Percentiles rank a stretch among this genome's conserved stretches.
Conservation (phyloP, 176 grass and related monocot species). For the Panicum miliaceum region DNA sequence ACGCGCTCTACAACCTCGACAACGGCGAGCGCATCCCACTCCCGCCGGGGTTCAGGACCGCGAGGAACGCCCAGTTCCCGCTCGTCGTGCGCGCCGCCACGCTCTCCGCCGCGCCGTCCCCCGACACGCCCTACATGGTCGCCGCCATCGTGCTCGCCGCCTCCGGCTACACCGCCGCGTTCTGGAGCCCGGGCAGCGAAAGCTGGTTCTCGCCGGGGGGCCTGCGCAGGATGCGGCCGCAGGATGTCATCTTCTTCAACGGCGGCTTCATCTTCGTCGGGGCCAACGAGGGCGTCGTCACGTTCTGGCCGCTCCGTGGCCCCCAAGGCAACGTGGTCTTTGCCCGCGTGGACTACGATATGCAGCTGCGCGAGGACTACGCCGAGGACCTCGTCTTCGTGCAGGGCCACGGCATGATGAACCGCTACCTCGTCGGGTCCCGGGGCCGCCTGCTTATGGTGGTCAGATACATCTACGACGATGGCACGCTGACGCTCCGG, state of each 20-base stretch:
- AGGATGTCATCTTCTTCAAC: constrained; percentile 35
- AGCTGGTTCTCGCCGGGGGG: constrained; percentile 8
- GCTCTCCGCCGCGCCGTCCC: constrained; percentile 19
- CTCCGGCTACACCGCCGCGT: not conserved
- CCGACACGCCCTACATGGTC: not conserved
- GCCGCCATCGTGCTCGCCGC: constrained; percentile 43
- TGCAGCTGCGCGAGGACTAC: constrained; percentile 36
- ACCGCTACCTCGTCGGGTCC: constrained; percentile 48
- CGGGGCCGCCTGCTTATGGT: constrained; percentile 47
- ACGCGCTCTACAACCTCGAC: constrained; percentile 51
- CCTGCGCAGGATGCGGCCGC: not conserved
- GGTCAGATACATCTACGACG: constrained; percentile 28
- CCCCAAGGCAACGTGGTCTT: not conserved
- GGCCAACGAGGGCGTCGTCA: constrained; percentile 5
- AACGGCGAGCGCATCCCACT: constrained; percentile 5
- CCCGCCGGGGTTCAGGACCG: not conserved
- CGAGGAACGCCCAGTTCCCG: not conserved
- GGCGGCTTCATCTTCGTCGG: constrained; percentile 44
- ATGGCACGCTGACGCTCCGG: constrained; percentile 31
- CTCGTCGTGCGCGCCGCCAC: constrained; percentile 39
- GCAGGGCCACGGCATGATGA: not conserved
- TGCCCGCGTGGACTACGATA: not conserved
- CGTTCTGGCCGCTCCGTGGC: not conserved
- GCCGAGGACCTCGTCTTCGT: not conserved
- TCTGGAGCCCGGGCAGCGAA: constrained; percentile 31